Evolutionary conservation across 768 basidiomycete genomes (phyloP).

Genomic region (Rhodotorula diobovata): DNA sequence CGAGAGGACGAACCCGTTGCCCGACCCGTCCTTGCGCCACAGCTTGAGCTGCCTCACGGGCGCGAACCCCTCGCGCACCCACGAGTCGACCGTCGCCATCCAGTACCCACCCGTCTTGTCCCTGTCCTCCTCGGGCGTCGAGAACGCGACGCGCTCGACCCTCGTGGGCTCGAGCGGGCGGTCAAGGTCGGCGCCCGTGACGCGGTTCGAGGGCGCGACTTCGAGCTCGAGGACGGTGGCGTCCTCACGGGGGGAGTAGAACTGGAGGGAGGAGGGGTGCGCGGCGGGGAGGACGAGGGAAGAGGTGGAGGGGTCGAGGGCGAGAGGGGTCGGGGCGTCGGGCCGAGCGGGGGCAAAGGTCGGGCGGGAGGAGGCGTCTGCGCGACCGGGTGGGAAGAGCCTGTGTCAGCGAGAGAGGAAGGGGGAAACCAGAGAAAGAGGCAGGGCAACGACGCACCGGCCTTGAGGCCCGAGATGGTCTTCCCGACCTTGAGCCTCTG

Average conservation of each 20-base stretch:
- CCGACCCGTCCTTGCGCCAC: conserved; percentile 72
- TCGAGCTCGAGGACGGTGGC: conserved; percentile 79
- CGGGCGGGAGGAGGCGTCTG: conserved; percentile 46
- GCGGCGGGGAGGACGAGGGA: conserved; percentile 84
- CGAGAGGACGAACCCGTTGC: conserved; percentile 56
- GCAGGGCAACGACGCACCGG: conserved; percentile 66
- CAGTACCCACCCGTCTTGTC: conserved; percentile 54
- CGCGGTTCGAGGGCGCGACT: conserved; percentile 85
- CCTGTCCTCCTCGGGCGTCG: conserved; percentile 40
- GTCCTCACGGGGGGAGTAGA: conserved; percentile 69
- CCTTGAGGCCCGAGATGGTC: conserved; percentile 69
- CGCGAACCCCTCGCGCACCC: conserved; percentile 65
- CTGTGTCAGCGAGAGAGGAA: background rate
- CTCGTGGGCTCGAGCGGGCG: conserved; percentile 67
- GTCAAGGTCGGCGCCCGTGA: conserved; percentile 66
- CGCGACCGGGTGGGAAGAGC: background rate
- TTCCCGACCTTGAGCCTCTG: conserved; percentile 67
- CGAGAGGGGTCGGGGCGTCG: conserved; percentile 58
- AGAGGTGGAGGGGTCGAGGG: conserved; percentile 63
- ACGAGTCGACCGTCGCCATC: conserved; percentile 84
- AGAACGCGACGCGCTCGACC: conserved; percentile 66
- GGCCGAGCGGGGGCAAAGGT: conserved; percentile 25
- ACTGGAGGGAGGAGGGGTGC: conserved; percentile 90
- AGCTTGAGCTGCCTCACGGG: conserved; percentile 77
- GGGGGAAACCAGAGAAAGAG: background rate